Conservation (phyloP, 352 stramenopile species). For the Phytophthora sojae region DNA sequence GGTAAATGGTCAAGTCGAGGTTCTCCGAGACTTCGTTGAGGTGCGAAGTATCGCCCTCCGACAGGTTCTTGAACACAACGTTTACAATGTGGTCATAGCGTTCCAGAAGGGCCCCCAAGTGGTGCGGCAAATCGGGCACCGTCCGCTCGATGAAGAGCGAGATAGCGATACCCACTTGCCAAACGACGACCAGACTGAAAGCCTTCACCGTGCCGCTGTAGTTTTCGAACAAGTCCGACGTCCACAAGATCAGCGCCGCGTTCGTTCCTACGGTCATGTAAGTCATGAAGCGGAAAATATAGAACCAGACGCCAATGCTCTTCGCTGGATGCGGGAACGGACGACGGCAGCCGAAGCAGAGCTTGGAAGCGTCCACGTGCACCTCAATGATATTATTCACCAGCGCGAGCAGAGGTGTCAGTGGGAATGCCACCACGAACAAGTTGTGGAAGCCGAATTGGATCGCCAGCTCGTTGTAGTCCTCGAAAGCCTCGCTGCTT, state of each 20-base stretch:
- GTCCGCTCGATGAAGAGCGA: constrained; percentile 58
- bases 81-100: constrained; percentile 72
- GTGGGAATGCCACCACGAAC: constrained; percentile 93
- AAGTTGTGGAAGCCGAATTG: constrained; percentile 95
- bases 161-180: constrained; percentile 64
- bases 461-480: constrained; percentile 91
- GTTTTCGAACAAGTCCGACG: constrained; percentile 60
- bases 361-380: constrained; percentile 78
- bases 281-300: constrained; percentile 76
- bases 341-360: constrained; percentile 71
- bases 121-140: constrained; percentile 59
- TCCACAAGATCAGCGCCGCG: constrained; percentile 73
- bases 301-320: constrained; percentile 92
- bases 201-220: constrained; percentile 52
- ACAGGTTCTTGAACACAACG: constrained; percentile 72
- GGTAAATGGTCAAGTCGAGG: constrained; percentile 73
- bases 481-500: constrained; percentile 76
- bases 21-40: constrained; percentile 67
- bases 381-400: constrained; percentile 92
- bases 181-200: constrained; percentile 67
- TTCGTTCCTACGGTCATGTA: constrained; percentile 79
- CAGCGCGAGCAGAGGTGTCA: constrained; percentile 90
- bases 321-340: constrained; percentile 76
- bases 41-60: constrained; percentile 58
- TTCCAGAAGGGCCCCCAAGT: constrained; percentile 55